phyloP scores from a whole-genome alignment of 129 eudicot species.

The Flaveria linearis region DNA sequence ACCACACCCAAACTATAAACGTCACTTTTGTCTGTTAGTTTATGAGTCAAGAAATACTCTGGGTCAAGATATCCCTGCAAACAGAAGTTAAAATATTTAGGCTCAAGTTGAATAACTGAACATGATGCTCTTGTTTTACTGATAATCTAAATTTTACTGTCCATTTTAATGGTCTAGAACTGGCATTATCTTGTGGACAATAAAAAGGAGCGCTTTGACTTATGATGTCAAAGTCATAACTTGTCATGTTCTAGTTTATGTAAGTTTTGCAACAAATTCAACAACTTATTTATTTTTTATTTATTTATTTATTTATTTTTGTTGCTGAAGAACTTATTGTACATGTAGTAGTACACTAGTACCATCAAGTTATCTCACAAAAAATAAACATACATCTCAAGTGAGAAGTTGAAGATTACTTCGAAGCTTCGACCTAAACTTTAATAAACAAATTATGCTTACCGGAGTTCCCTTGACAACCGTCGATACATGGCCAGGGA shows the following conservation, averaged over 20 bases:
- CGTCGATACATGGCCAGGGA: conserved; percentile 80
- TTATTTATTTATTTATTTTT: no score
- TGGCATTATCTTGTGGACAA: background rate
- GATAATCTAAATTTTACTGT: background rate
- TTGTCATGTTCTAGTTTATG: background rate
- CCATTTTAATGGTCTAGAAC: no score
- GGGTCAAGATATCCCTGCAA: conserved; percentile 95
- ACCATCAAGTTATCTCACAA: background rate
- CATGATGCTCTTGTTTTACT: background rate
- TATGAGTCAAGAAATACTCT: conserved; percentile 83
- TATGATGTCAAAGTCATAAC: conserved; percentile 22
- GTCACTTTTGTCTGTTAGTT: conserved; percentile 88
- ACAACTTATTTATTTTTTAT: no score
- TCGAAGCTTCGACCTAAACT: conserved; percentile 8
- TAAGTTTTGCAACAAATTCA: background rate
- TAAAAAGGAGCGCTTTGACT: background rate
- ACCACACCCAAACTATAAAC: conserved; percentile 93
- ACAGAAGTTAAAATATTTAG: background rate
- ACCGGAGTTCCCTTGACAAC: conserved; percentile 97
- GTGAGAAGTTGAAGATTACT: conserved; percentile 24
- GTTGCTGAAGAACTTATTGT: background rate
- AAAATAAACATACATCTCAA: background rate
- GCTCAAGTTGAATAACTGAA: background rate
- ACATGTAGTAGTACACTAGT: background rate
- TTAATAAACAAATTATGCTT: conserved; percentile 17